These are phyloP conservation scores for Falciphora oryzae DNA, from an alignment of 2,329 filamentous ascomycete genomes.

Conservation along the genomic window DNA sequence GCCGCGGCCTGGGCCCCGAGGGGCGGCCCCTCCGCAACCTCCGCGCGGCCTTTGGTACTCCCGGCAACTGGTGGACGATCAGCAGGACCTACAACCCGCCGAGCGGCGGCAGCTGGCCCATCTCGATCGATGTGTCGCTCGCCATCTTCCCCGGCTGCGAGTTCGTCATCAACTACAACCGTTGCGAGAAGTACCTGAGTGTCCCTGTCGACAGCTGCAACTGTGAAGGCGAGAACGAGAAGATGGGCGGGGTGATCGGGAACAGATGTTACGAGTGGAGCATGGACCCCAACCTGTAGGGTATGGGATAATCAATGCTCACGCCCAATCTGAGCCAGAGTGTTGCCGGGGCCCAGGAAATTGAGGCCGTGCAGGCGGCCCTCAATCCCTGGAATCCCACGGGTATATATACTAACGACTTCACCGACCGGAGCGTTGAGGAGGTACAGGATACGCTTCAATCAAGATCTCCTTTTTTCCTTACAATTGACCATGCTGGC, in stretches of 20 bases:
- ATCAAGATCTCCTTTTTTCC: too few relatives aligned
- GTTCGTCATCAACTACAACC: conserved; percentile 15
- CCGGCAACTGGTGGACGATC: conserved; percentile 7
- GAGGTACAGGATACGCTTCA: too few relatives aligned
- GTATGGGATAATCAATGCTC: too few relatives aligned
- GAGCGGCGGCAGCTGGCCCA: conserved; percentile 9
- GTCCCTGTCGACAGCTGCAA: conserved; percentile 21
- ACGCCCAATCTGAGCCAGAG: too few relatives aligned
- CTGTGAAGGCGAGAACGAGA: conserved; percentile 18
- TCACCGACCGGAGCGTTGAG: too few relatives aligned
- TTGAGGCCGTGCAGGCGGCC: too few relatives aligned
- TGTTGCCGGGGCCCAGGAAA: too few relatives aligned
- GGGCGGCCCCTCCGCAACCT: neutral
- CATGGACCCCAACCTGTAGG: neutral
- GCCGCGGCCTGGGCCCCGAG: conserved; percentile 10
- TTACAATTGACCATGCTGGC: too few relatives aligned
- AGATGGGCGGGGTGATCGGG: conserved; percentile 20
- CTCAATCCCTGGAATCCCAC: too few relatives aligned
- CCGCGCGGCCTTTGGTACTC: neutral
- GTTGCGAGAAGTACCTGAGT: conserved; percentile 21
- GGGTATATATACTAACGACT: too few relatives aligned
- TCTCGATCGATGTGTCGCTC: conserved; percentile 14
- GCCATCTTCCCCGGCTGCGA: conserved; percentile 16
- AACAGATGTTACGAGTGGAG: conserved; percentile 10
- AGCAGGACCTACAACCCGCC: conserved; percentile 6